Evolutionary conservation across 1,284 basidiomycete genomes (phyloP), one percentile per base, ranked within the genome.

Genomic region (Trametes hirsuta): DNA sequence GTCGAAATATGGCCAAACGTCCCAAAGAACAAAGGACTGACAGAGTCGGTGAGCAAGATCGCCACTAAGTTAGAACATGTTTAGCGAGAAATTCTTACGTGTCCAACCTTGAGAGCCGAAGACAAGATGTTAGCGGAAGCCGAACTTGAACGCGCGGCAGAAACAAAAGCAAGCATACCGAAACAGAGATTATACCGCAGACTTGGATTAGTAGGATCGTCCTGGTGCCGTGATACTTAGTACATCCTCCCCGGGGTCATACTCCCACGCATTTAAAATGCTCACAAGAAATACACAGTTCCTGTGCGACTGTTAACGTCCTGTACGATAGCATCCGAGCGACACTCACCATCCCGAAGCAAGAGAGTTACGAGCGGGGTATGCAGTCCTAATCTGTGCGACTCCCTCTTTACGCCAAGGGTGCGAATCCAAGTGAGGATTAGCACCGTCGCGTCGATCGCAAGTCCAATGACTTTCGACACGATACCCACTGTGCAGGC

Each of bases 391-490:
- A 67, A n/a, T 11, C 53, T 55, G 11, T 18, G 36, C n/a, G 66
- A 68, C n/a, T 66, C 59, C 11, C 64, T 44, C 15, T 61, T 62
- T 45, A 69, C 64, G 3, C 49, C 40, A 22, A 50, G 59, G 1
- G 69, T 71, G 22, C 67, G 68, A n/a, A 55, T 54, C 69, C 69
- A 71, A 10, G 69, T 71, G 3, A 71, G 35, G 2, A 62, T 6
- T 4, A 71, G 45, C 11, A 68, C 59, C 1, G 65, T 41, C 18
- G 45, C 37, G 42, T 69, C 68, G 4, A 64, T 46, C 4, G 57
- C 47, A 10, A 62, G 50, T 4, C 51, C 49, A 1, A 53, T 41
- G 4, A 41, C 36, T 11, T 50, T 53, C 15, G 64, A 57, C 4
- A 47, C 41, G 24, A 58, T 49, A 3, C 49, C 53, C 47, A 65